Evolutionary conservation across 2,329 filamentous ascomycete genomes (phyloP).

Genomic region (Immersiporthe knoxdaviesiana): DNA sequence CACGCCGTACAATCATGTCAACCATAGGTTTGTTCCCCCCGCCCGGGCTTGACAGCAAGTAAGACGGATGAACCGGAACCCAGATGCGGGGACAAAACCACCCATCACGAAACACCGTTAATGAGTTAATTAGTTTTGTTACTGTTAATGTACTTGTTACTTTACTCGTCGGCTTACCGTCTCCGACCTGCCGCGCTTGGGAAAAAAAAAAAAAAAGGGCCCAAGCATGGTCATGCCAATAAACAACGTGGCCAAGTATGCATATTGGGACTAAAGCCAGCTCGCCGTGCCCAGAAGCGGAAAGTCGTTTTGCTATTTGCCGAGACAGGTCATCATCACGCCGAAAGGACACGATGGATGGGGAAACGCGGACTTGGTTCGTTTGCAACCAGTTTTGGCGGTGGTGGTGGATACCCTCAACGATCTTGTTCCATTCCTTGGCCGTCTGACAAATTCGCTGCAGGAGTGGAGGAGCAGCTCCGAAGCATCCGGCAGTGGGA

Average conservation of each 20-base stretch:
- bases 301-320: not conserved
- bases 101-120: not conserved
- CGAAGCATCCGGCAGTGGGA: not conserved
- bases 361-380: not conserved
- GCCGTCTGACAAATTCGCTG: not conserved
- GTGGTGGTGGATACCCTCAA: not conserved
- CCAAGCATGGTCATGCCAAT: not conserved
- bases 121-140: not conserved
- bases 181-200: not conserved
- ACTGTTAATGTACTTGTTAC: too few species aligned
- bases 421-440: not conserved
- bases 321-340: not conserved
- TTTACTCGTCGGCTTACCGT: not conserved
- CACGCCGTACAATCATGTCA: too few species aligned
- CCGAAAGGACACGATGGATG: not conserved
- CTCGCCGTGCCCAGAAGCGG: slow-evolving; percentile 4
- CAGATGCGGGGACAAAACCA: not conserved
- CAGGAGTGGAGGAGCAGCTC: not conserved
- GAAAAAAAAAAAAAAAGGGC: too few species aligned
- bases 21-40: too few species aligned
- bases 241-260: not conserved
- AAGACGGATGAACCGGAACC: slow-evolving; percentile 5
- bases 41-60: too few species aligned
- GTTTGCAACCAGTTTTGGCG: not conserved
- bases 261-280: not conserved